Evolutionary conservation across 345 rosid genomes (phyloP).

Genomic region (Salix koriyanagi): DNA sequence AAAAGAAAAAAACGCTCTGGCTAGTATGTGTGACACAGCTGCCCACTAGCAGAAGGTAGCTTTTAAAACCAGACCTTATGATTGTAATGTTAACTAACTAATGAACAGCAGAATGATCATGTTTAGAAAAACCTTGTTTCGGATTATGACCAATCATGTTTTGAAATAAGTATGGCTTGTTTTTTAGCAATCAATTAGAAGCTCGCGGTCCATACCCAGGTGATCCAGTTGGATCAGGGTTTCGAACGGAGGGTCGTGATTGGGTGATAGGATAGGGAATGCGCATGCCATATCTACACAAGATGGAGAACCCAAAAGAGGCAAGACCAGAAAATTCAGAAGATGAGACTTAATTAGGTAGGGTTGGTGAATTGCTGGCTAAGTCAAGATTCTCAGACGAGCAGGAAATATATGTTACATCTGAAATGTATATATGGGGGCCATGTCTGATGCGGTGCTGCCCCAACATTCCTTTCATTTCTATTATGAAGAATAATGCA

Average conservation of each 20-base stretch:
- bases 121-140: slow-evolving; percentile 13
- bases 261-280: not conserved
- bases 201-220: not conserved
- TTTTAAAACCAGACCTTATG: slow-evolving; percentile 28
- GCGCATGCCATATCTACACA: not conserved
- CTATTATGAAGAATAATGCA: slow-evolving; percentile 35
- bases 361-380: not conserved
- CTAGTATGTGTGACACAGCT: not conserved
- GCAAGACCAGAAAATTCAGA: not conserved
- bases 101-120: slow-evolving; percentile 29
- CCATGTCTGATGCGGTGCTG: slow-evolving; percentile 11
- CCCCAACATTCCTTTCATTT: slow-evolving; percentile 23
- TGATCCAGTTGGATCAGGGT: not conserved
- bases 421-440: slow-evolving; percentile 17
- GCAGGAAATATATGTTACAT: slow-evolving; percentile 3
- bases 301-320: not conserved
- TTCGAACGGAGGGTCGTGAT: slow-evolving; percentile 10
- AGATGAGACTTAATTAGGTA: not conserved
- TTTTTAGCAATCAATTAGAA: slow-evolving; percentile 10
- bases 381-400: slow-evolving; percentile 66
- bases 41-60: slow-evolving; percentile 16
- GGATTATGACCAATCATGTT: slow-evolving; percentile 22
- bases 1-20: not conserved
- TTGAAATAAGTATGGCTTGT: slow-evolving; percentile 13
- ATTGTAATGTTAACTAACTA: slow-evolving; percentile 29